Percentiles rank a stretch among this genome's conserved stretches.
phyloP scores from a whole-genome alignment of 129 eudicot genomes.

The Calendula officinalis region DNA sequence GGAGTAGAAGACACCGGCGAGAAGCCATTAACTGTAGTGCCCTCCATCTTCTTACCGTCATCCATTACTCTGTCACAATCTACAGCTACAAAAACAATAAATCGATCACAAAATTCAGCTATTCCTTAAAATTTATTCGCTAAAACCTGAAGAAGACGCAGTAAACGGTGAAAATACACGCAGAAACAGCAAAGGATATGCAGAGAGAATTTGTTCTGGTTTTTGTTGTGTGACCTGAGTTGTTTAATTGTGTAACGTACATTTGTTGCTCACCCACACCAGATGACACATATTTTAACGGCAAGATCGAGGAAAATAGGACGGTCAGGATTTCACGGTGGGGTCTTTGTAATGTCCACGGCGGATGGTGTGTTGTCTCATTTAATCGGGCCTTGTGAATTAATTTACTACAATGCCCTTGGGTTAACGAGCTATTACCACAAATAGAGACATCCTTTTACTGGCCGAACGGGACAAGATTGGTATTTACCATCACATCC shows the following conservation, averaged over 20 bases:
- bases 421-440: background rate
- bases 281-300: conserved; percentile 17
- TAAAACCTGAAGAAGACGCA: background rate
- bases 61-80: conserved; percentile 34
- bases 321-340: conserved; percentile 23
- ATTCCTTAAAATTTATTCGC: background rate
- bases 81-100: conserved; percentile 4
- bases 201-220: conserved; percentile 24
- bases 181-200: conserved; percentile 1
- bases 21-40: conserved; percentile 29
- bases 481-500: background rate
- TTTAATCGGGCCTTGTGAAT: background rate
- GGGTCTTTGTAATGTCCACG: conserved; percentile 25
- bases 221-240: conserved; percentile 17
- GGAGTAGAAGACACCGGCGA: conserved; percentile 46
- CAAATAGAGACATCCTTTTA: background rate
- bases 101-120: conserved; percentile 21
- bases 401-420: conserved; percentile 7
- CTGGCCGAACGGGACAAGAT: background rate
- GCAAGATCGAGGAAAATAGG: conserved; percentile 24
- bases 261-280: conserved; percentile 26
- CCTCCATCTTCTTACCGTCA: conserved; percentile 32
- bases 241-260: conserved; percentile 30
- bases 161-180: conserved; percentile 8
- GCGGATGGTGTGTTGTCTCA: conserved; percentile 24